Conservation (phyloP, 2,329 filamentous ascomycete genomes). For the Cryphonectria carpinicola region DNA sequence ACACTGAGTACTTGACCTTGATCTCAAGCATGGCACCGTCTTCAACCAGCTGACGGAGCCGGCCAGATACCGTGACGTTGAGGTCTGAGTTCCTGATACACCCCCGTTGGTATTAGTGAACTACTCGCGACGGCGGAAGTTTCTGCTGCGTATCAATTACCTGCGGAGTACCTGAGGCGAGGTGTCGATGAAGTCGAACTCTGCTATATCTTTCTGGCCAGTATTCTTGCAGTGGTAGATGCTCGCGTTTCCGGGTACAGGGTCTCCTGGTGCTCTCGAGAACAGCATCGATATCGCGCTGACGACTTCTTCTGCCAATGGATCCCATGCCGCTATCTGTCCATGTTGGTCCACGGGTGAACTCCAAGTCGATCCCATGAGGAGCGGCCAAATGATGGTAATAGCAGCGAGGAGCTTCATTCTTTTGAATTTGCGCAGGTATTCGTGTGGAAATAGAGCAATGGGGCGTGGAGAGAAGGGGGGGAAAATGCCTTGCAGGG, state of each 20-base stretch:
- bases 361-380: neutral
- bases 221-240: slow-evolving; percentile 2
- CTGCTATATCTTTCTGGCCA: neutral
- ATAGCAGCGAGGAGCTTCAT: neutral
- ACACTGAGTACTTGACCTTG: neutral
- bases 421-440: neutral
- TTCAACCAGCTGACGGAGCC: neutral
- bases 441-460: neutral
- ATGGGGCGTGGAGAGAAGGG: neutral
- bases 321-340: neutral
- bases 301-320: neutral
- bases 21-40: neutral
- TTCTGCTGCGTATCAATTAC: neutral
- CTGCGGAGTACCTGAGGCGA: slow-evolving; percentile 3
- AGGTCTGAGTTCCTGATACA: slow-evolving; percentile 11
- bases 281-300: neutral
- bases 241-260: neutral
- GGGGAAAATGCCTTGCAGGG: neutral
- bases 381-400: neutral
- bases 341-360: neutral
- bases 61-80: neutral
- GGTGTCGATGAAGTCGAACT: slow-evolving; percentile 6
- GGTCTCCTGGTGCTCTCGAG: neutral
- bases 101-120: neutral
- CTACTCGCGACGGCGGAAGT: neutral